A percentile compares a stretch with the other conserved stretches of the same genome.
Conservation (phyloP, 75 land plant species). For the Picea sitchensis region DNA sequence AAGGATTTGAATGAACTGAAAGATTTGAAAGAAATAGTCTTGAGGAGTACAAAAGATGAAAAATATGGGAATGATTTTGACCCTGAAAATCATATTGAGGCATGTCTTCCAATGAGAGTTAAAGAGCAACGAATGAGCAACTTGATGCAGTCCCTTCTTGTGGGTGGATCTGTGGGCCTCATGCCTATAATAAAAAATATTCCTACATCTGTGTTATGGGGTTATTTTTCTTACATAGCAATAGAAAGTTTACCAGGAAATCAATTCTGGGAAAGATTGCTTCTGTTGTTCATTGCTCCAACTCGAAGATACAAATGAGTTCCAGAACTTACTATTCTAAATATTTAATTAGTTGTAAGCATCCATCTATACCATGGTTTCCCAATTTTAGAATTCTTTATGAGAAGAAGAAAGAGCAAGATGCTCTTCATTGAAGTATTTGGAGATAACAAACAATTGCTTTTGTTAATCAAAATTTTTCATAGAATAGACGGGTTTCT, state of each 20-base stretch:
- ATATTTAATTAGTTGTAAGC: neutral
- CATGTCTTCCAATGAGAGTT: conserved; percentile 78
- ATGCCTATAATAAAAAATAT: conserved; percentile 81
- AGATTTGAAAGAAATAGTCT: conserved; percentile 51
- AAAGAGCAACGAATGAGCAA: conserved; percentile 92
- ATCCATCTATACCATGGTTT: too few relatives aligned
- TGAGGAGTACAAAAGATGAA: conserved; percentile 18
- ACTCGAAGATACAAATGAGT: conserved; percentile 67
- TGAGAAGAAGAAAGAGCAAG: neutral
- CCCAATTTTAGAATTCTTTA: neutral
- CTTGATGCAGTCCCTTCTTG: conserved; percentile 69
- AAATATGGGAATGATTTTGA: conserved; percentile 49
- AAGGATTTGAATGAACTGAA: conserved; percentile 37
- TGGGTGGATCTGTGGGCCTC: conserved; percentile 62
- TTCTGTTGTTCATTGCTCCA: conserved; percentile 72
- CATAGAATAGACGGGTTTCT: neutral
- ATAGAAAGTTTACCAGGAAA: conserved; percentile 97
- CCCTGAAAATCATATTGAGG: conserved; percentile 81
- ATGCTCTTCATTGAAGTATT: neutral
- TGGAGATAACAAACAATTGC: neutral
- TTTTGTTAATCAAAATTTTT: neutral
- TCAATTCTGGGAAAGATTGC: conserved; percentile 87
- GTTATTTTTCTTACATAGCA: conserved; percentile 95
- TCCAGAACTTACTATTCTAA: neutral
- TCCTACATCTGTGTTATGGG: conserved; percentile 91